Evolutionary conservation across 176 grass and related monocot species (phyloP), one percentile per base, ranked within the genome.

Genomic region (Typha latifolia): DNA sequence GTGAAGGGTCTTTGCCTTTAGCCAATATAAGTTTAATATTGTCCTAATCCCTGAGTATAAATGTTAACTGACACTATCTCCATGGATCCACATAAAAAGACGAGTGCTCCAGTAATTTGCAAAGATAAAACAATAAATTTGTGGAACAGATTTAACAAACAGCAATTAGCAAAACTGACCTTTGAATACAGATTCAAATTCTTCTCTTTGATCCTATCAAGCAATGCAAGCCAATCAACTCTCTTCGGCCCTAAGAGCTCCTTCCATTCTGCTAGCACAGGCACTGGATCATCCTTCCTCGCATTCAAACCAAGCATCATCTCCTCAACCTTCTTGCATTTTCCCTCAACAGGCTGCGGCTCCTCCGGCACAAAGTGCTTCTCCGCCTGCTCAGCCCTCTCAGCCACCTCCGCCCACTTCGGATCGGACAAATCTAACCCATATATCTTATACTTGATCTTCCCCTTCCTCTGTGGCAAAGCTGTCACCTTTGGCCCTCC

Each of bases 401-500:
- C 75, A n/a, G 83, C 93, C 48, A 86, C 85, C 66, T 96, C 93
- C 9, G 72, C 85, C 93, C 93, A 96, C 61, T 76, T 79, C 5
- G 80, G 80, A 62, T 91, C 85, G 0, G 93, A 96, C 66, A 96
- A 78, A 75, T 96, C 93, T 69, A 96, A 22, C 14, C 93, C 93
- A 23, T 84, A 80, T 16, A 97, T 92, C 73, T 82, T 80, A 85
- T 80, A 92, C 75, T 86, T 92, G 69, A 97, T 76, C 67, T 84
- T 78, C 4, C 85, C 82, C 67, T 92, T 89, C 80, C 93, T 86
- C 80, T 78, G 81, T n/a, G 88, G 88, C 65, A 97, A 86, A 21
- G 82, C 63, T 16, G 69, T 62, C 48, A 92, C 19, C 75, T 70
- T 84, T 13, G 63, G 67, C 34, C 21, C 27, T 1, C 62, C 82